Base-by-base conservation (phyloP, 1,139 yeast genomes). In the Groenewaldozyma auringiensis region DNA sequence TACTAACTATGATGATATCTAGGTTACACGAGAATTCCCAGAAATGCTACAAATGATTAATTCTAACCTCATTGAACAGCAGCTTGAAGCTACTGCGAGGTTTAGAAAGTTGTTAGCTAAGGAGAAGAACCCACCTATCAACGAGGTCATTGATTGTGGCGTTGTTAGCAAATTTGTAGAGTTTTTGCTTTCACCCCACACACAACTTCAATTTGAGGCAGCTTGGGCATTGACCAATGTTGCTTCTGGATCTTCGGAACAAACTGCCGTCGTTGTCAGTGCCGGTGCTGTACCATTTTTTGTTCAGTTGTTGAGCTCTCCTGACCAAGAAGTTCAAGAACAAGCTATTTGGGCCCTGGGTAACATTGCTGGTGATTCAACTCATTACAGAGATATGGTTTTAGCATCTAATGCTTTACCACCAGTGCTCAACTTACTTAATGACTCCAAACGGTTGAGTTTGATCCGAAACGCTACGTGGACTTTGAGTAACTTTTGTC, bases 321-420 rank as follows among this genome's bases (percentile, higher is more conserved):
- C 79, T 51, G 86, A 94, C 42, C 72, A 81, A 47, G 98, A 94
- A 63, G 96, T 94, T 49, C 86, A 87, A 67, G 98, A 92, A 65
- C 98, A 92, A 70, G 97, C 97, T 18, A 92, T 92, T 57, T 92
- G 98, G 98, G 98, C 98, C 34, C 73, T 92, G 58, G 98, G 98
- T 67, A 94, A 92, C 65, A 96, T 92, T 65, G 97, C 98, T 27
- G 98, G 98, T 67, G 98, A 92, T 65, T 85, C 95, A 18, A 76
- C 96, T 16, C 74, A 74, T 46, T 87, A 82, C 72, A 79, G 98
- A 69, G 97, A 92, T 68, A 81, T 75, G 57, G 98, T 92, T 37
- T 74, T 92, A 57, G 70, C 74, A 40, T 82, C 88, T 59, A 82
- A 85, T 52, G 97, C 97, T 27, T 83, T 92, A 83, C 82, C 78